Conservation (phyloP, 106 monocot genomes). For the Dendrobium nobile region DNA sequence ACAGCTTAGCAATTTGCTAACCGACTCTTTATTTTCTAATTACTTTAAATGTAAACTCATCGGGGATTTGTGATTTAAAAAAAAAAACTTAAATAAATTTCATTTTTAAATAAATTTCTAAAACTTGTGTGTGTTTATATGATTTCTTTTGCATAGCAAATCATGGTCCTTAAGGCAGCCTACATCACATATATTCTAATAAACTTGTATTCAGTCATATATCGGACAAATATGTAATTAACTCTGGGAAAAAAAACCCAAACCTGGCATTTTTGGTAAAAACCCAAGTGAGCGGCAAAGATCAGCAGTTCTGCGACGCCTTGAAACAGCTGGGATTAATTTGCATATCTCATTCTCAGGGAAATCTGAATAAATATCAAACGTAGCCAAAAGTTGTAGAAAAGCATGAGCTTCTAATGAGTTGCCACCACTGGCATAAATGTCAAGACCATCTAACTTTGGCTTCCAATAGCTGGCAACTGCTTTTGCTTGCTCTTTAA, state of each 20-base stretch:
- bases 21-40: no score
- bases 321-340: slow-evolving; percentile 70
- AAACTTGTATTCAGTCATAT: background rate
- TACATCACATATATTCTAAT: background rate
- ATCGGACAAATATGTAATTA: background rate
- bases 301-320: slow-evolving; percentile 68
- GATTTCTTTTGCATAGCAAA: background rate
- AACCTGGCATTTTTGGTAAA: slow-evolving; percentile 71
- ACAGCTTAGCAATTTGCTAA: no score
- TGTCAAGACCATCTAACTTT: slow-evolving; percentile 61
- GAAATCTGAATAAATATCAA: slow-evolving; percentile 58
- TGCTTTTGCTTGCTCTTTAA: slow-evolving; percentile 53
- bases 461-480: slow-evolving; percentile 73
- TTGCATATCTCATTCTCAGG: slow-evolving; percentile 61
- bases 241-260: background rate
- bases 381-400: slow-evolving; percentile 87
- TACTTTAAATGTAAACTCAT: no score
- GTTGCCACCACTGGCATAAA: slow-evolving; percentile 60
- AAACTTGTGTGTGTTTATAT: background rate
- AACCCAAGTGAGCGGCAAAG: slow-evolving; percentile 70
- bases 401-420: slow-evolving; percentile 87
- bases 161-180: background rate
- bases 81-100: no score
- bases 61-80: no score
- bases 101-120: background rate